Evolutionary conservation across 345 rosid genomes (phyloP).

Genomic region (Citrus mangshanensis): DNA sequence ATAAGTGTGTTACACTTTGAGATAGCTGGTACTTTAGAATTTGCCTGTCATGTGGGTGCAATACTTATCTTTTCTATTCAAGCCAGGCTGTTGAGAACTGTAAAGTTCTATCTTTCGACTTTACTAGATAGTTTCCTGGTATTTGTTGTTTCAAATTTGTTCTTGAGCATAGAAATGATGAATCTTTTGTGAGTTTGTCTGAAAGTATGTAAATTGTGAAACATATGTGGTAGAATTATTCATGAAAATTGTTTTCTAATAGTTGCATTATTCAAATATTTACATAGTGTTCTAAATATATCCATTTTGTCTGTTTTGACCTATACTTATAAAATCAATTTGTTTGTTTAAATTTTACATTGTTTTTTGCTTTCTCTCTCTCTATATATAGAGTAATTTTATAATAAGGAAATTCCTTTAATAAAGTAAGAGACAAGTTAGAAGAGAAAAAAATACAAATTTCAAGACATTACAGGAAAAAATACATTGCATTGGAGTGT

Average conservation of each 20-base stretch:
- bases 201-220: not conserved
- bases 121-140: not conserved
- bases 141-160: not conserved
- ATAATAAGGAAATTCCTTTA: too few relatives aligned
- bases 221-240: not conserved
- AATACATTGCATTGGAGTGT: too few relatives aligned
- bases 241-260: not conserved
- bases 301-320: not conserved
- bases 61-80: not conserved
- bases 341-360: not conserved
- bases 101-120: not conserved
- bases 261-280: too few relatives aligned
- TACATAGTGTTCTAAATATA: too few relatives aligned
- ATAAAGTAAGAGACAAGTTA: too few relatives aligned
- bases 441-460: too few relatives aligned
- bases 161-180: not conserved
- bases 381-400: too few relatives aligned
- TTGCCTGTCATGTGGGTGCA: not conserved
- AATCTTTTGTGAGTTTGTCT: not conserved
- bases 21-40: not conserved
- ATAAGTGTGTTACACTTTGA: not conserved
- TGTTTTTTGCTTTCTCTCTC: too few relatives aligned
- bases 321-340: not conserved
- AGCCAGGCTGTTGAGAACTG: not conserved
- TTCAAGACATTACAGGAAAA: too few relatives aligned